These are phyloP conservation scores for Hymenoscyphus occultus DNA, from an alignment of 2,329 filamentous ascomycete species.

Conservation along the genomic window DNA sequence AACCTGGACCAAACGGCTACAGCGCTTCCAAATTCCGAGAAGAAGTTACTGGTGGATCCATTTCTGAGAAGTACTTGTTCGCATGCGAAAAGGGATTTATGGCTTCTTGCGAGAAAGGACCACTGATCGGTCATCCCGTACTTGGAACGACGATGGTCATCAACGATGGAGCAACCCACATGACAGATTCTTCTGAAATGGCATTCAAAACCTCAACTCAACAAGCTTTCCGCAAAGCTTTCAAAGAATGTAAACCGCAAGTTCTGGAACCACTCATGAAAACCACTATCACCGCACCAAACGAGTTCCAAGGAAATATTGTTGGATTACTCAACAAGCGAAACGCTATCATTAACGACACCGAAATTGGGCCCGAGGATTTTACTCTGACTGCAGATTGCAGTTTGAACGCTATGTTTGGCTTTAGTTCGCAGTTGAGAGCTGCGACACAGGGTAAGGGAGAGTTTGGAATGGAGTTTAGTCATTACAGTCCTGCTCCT, in stretches of 20 bases:
- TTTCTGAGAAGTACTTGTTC: slow-evolving; percentile 92
- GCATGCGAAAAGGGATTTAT: slow-evolving; percentile 96
- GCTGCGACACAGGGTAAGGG: slow-evolving; percentile 97
- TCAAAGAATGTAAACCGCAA: slow-evolving; percentile 74
- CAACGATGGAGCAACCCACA: slow-evolving; percentile 94
- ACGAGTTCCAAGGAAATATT: slow-evolving; percentile 96
- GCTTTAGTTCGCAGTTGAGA: slow-evolving; percentile 85
- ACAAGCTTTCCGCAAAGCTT: slow-evolving; percentile 94
- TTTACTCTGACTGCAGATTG: slow-evolving; percentile 92
- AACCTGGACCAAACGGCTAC: slow-evolving; percentile 42
- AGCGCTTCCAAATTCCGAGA: slow-evolving; percentile 79
- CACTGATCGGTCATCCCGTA: slow-evolving; percentile 88
- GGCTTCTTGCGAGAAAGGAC: slow-evolving; percentile 76
- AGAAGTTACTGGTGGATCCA: slow-evolving; percentile 82
- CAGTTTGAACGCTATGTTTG: slow-evolving; percentile 96
- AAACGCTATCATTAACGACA: slow-evolving; percentile 91
- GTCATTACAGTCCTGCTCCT: slow-evolving; percentile 86
- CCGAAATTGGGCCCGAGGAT: slow-evolving; percentile 88
- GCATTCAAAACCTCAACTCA: slow-evolving; percentile 93
- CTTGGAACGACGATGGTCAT: slow-evolving; percentile 88
- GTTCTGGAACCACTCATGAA: slow-evolving; percentile 98
- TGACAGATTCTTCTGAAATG: slow-evolving; percentile 96
- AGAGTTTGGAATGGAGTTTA: slow-evolving; percentile 98
- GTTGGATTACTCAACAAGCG: slow-evolving; percentile 96
- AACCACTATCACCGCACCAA: slow-evolving; percentile 91